Base-by-base conservation (phyloP, 257 asterid species). In the Voacanga thouarsii region DNA sequence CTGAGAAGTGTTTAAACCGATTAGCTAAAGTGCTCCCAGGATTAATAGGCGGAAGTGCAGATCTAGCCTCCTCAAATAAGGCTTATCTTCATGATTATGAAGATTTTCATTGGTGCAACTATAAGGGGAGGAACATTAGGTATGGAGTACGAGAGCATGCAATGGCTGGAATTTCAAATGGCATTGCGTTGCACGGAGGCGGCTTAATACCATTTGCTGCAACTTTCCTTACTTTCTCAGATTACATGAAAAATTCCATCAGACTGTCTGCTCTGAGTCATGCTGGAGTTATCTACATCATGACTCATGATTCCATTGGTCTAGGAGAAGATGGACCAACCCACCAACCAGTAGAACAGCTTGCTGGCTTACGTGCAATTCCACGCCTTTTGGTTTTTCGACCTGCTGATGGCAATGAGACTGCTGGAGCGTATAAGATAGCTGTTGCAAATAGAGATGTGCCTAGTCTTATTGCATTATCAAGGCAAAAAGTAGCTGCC, bases 1-100 rank as follows among this genome's bases (percentile, higher is more conserved):
- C 90, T 0, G 88, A 87, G 82, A 83, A 79, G 83, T 85, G 89
- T 55, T 77, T 89, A 74, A 89, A 89, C 83, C 57, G 67, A 24
- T 88, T 89, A 6, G 89, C 86, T 16, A 85, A 85, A 66, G 92
- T 82, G 56, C 89, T 89, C 11, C 92, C 92, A 1, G 92, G 92
- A 49, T 83, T 89, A 4, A 82, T 89, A 0, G 92, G 92, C 21
- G 92, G 92, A 60, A 89, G 92, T 79, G 92, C 90, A n/a, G 92
- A 89, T 70, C 90, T 89, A 14, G 86, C 89, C 23, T 83, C 87
- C 66, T 89, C 90, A 23, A 89, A 89, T 71, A 87, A 83, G 72
- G 87, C 75, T 55, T 70, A 83, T 76, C 83, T 89, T 28, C 87
- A 85, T 41, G 69, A 75, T 47, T 79, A 66, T 43, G 79, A 44